These are phyloP conservation scores for Eucalyptus erythrocorys DNA, from an alignment of 345 rosid genomes.

Conservation along the genomic window DNA sequence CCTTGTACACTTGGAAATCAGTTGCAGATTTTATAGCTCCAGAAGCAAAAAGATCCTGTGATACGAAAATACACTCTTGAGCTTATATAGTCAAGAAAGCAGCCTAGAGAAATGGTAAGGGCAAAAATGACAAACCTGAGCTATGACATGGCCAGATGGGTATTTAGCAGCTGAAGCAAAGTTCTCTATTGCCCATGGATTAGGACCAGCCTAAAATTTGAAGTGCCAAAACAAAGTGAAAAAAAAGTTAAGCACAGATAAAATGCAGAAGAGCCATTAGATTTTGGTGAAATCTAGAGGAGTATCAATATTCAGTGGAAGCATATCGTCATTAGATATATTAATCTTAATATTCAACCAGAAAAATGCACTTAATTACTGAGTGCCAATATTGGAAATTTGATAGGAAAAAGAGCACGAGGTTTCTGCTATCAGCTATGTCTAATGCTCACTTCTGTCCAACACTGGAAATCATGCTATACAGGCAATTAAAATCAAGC, in stretches of 20 bases:
- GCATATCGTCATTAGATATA: not conserved
- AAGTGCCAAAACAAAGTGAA: not conserved
- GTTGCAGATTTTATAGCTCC: conserved; percentile 77
- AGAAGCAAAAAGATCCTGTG: conserved; percentile 79
- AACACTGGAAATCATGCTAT: not conserved
- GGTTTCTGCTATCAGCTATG: not conserved
- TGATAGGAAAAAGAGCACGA: not conserved
- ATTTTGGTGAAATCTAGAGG: not conserved
- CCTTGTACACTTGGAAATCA: conserved; percentile 91
- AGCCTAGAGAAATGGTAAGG: not conserved
- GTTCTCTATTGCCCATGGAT: conserved; percentile 84
- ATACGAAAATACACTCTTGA: not conserved
- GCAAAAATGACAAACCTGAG: conserved; percentile 39
- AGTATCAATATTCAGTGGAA: not conserved
- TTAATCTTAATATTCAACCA: not conserved
- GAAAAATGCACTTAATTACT: not conserved
- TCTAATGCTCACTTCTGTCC: not conserved
- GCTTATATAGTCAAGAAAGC: not conserved
- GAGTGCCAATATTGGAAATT: not conserved
- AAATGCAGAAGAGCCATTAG: not conserved
- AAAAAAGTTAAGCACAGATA: not conserved
- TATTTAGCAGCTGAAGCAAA: conserved; percentile 81
- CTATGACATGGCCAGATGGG: conserved; percentile 67
- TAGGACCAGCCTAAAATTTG: conserved; percentile 67
- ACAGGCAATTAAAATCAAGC: not conserved